These are phyloP conservation scores for Batkoa obscura DNA, from an alignment of 371 early-diverging fungal species.

Conservation along the genomic window DNA sequence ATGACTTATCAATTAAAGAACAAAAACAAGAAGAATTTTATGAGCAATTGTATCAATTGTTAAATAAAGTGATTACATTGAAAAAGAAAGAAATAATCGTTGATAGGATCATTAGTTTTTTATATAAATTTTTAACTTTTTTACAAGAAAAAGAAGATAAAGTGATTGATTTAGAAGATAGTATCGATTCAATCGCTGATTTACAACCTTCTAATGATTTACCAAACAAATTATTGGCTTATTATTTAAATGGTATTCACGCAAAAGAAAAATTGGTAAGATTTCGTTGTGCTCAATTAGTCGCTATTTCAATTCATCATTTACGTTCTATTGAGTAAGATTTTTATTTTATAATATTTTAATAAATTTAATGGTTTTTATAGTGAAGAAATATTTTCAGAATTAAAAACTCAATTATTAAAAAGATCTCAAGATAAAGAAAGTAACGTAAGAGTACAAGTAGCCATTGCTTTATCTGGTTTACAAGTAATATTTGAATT, in stretches of 20 bases:
- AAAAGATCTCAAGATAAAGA: conserved; percentile 69
- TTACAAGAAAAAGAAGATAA: no score
- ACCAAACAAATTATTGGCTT: no score
- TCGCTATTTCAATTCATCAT: conserved; percentile 50
- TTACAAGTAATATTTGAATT: conserved; percentile 29
- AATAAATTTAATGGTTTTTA: not conserved
- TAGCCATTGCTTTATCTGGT: conserved; percentile 56
- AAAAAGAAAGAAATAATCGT: no score
- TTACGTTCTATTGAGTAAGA: conserved; percentile 49
- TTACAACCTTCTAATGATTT: no score
- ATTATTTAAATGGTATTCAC: conserved; percentile 48
- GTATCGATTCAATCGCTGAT: no score
- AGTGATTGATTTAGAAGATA: no score
- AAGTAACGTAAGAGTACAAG: conserved; percentile 52
- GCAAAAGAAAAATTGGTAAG: conserved; percentile 57
- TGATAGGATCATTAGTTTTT: no score
- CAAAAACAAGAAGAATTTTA: no score
- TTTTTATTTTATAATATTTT: not conserved
- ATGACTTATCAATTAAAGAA: no score
- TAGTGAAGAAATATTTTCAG: conserved; percentile 46
- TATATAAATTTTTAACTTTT: no score
- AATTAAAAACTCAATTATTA: conserved; percentile 36
- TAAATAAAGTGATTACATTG: no score
- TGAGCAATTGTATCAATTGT: no score
- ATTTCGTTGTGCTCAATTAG: conserved; percentile 55